Conservation (phyloP, 2,329 filamentous ascomycete species). For the Fusarium sp. region DNA sequence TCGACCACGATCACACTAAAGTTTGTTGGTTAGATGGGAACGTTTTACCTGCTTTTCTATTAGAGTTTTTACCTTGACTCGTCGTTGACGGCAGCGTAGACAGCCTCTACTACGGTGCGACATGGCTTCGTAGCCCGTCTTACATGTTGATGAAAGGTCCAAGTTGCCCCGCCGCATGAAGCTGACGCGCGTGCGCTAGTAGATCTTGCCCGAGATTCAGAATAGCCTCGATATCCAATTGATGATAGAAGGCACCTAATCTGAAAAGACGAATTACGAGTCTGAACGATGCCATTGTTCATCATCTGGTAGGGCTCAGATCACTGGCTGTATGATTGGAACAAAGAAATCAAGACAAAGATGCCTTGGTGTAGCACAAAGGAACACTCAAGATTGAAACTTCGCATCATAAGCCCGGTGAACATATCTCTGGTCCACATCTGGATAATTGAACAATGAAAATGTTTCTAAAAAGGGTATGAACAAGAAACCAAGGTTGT, state of each 20-base stretch:
- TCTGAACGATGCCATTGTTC: neutral
- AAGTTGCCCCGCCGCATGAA: constrained; percentile 18
- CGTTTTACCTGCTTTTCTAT: too few relatives aligned
- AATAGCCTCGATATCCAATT: neutral
- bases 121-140: constrained; percentile 19
- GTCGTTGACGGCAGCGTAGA: constrained; percentile 45
- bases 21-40: neutral
- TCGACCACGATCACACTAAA: constrained; percentile 47
- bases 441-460: neutral
- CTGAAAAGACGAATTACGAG: neutral
- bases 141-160: constrained; percentile 4
- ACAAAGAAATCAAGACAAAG: neutral
- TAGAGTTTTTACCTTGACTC: constrained; percentile 35
- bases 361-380: neutral
- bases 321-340: neutral
- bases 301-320: neutral
- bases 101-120: constrained; percentile 47
- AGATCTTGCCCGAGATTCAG: neutral
- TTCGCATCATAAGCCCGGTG: neutral
- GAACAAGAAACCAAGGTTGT: too few relatives aligned
- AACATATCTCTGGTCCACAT: neutral
- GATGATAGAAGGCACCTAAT: neutral
- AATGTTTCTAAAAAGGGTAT: neutral
- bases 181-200: constrained; percentile 1
- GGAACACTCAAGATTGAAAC: neutral